Base-by-base conservation (phyloP, 1,284 basidiomycete species). In the Cutaneotrichosporon sp. region DNA sequence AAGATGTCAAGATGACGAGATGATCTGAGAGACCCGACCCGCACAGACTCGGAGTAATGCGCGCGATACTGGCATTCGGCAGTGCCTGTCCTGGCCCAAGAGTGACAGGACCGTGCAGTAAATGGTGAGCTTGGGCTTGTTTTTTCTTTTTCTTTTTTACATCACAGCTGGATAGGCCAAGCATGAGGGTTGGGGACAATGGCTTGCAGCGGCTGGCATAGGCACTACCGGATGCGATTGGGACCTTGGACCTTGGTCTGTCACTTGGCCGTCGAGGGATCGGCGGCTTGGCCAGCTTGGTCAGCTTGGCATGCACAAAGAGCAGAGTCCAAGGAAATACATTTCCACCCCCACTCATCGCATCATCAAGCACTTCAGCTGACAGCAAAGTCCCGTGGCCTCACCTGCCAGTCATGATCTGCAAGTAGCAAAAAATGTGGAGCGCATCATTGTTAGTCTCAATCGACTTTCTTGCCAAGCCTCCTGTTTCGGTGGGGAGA, bases 21-120 rank as follows among this genome's bases (percentile, higher is more conserved):
- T 31, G 26, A 34, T 31, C 31, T 8, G 13, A 34, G 14, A 34
- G 31, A n/a, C 30, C 9, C 51, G 4, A n/a, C 16, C 2, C 13
- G 18, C 18, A 34, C 51, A 53, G 51, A 53, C 31, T 32, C 18
- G 42, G 42, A 46, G 42, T 46, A 46, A 46, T 18, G 18, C 42
- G 42, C 42, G 42, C 18, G 16, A n/a, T 14, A n/a, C 13, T 31
- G 18, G 51, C 49, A 18, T 53, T 16, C 51, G 51, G 51, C 51
- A 31, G 51, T 53, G 51, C 51, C 51, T 53, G 51, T 53, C 51
- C 30, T 31, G 51, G 51, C 51, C 51, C 51, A 32, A 30, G 51
- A 53, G 30, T 32, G 30, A 31, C 30, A 26, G 51, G 16, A 32
- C 30, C 31, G 51, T 14, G 5, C 31, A 7, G 18, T 34, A 53